These are phyloP conservation scores for Aschersonia sp. DNA, from an alignment of 2,329 filamentous ascomycete genomes.

Conservation along the genomic window DNA sequence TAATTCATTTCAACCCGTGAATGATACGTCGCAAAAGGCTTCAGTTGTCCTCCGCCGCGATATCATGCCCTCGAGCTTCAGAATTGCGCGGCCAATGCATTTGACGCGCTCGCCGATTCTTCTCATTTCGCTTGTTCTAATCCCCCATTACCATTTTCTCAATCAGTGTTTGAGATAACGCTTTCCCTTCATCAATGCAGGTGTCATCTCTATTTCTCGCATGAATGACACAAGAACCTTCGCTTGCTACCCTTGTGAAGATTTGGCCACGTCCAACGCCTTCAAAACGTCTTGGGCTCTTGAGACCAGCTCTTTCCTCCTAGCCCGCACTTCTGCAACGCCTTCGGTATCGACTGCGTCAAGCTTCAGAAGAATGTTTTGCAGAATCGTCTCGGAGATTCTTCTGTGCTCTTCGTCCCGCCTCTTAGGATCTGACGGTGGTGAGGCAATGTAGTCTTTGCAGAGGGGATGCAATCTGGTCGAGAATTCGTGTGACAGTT, in stretches of 20 bases:
- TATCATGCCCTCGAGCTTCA: no score
- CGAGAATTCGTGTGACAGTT: constrained; percentile 50
- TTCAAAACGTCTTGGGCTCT: constrained; percentile 54
- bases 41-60: no score
- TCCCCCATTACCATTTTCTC: no score
- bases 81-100: no score
- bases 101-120: no score
- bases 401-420: constrained; percentile 59
- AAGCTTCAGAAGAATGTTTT: constrained; percentile 61
- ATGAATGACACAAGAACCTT: no score
- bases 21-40: no score
- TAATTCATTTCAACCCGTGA: no score
- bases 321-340: constrained; percentile 46
- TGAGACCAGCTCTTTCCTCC: constrained; percentile 58
- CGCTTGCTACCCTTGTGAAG: background rate
- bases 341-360: constrained; percentile 64
- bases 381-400: constrained; percentile 61
- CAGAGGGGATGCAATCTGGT: constrained; percentile 51
- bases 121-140: no score
- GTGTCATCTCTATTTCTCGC: no score
- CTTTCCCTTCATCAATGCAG: background rate
- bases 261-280: constrained; percentile 39
- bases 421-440: constrained; percentile 53
- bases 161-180: background rate
- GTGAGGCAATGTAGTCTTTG: constrained; percentile 41